Conservation (phyloP, 495 filamentous ascomycete species). For the Penicillium chermesinum region DNA sequence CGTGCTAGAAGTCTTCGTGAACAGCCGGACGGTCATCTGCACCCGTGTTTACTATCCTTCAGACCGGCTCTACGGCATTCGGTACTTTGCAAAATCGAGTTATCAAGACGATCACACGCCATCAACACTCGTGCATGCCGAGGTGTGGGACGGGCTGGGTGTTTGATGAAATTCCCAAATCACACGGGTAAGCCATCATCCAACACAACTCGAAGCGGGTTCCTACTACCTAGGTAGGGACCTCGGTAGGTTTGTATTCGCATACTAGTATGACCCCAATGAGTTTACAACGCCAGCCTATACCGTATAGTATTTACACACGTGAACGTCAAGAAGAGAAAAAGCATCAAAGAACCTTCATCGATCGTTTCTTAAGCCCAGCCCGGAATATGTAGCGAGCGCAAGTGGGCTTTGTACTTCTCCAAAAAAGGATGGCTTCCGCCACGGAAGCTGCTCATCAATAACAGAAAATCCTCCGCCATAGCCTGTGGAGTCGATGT, state of each 20-base stretch:
- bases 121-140: slow-evolving; percentile 19
- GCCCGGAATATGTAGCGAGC: slow-evolving; percentile 19
- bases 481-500: slow-evolving; percentile 24
- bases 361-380: slow-evolving; percentile 13
- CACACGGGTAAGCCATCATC: no score
- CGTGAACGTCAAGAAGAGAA: background rate
- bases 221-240: no score
- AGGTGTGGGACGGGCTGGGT: slow-evolving; percentile 32
- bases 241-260: no score
- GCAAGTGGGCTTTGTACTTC: slow-evolving; percentile 31
- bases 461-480: slow-evolving; percentile 30
- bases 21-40: slow-evolving; percentile 33
- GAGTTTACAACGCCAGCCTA: no score
- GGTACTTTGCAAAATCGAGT: slow-evolving; percentile 27
- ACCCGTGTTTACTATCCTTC: slow-evolving; percentile 29
- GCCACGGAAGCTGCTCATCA: slow-evolving; percentile 34
- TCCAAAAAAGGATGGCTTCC: slow-evolving; percentile 38
- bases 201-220: no score
- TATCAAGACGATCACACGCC: background rate
- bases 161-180: no score
- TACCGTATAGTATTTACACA: slow-evolving; percentile 11
- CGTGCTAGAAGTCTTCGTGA: slow-evolving; percentile 39
- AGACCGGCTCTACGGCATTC: slow-evolving; percentile 12
- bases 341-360: background rate
- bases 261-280: no score